These are phyloP conservation scores for Aureobasidium musti DNA, from an alignment of 2,329 filamentous ascomycete genomes.

Conservation along the genomic window DNA sequence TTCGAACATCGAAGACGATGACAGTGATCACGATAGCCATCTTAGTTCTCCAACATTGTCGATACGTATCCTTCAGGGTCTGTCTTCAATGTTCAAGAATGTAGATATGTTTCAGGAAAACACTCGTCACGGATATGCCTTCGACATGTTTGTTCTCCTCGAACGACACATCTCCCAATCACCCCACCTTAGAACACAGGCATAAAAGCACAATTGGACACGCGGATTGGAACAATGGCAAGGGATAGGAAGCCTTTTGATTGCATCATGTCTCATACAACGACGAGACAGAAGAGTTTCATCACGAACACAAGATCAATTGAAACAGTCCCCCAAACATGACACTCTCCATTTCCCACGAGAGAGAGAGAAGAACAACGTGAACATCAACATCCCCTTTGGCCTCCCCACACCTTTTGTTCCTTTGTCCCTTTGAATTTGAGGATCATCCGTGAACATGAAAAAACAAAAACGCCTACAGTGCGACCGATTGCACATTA, in stretches of 20 bases:
- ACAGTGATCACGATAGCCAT: neutral
- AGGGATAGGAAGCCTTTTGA: neutral
- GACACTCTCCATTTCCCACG: neutral
- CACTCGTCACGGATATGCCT: too few relatives aligned
- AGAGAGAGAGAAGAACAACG: neutral
- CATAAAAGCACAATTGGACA: neutral
- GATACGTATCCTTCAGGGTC: neutral
- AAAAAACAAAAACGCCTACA: neutral
- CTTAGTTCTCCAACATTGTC: neutral
- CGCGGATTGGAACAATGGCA: neutral
- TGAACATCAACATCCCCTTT: slow-evolving; percentile 7
- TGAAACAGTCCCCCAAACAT: neutral
- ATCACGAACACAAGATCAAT: slow-evolving; percentile 3
- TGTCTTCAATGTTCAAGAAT: neutral
- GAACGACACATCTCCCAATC: too few relatives aligned
- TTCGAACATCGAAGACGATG: neutral
- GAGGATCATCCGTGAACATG: neutral
- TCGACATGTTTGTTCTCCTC: too few relatives aligned
- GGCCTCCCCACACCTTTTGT: neutral
- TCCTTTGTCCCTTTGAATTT: neutral
- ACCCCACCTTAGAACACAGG: neutral
- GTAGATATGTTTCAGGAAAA: too few relatives aligned
- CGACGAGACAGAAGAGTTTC: neutral
- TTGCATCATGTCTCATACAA: neutral
- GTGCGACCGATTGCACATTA: slow-evolving; percentile 6